Conservation (phyloP, 1,284 basidiomycete genomes). For the Boletus sp. region DNA sequence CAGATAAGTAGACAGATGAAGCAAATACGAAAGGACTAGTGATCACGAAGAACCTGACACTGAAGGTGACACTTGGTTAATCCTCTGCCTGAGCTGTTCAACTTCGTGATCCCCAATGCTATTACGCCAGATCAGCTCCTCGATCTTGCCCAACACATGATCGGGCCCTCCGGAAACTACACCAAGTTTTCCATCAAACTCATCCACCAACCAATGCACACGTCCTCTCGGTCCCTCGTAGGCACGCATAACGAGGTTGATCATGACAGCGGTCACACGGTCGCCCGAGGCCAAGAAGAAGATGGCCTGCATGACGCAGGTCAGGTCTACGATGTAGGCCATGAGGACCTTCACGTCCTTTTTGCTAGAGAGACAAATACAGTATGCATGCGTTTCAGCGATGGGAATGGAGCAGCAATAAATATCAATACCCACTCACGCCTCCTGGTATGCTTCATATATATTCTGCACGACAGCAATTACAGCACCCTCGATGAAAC, state of each 20-base stretch:
- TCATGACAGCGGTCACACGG: neutral
- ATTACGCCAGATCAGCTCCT: conserved; percentile 12
- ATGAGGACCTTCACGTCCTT: conserved; percentile 18
- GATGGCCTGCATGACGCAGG: conserved; percentile 23
- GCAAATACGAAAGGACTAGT: neutral
- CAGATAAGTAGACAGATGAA: no score
- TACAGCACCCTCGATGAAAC: no score
- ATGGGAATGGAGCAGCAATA: no score
- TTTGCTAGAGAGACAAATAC: conserved; percentile 6
- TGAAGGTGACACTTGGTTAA: neutral
- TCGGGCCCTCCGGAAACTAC: no score
- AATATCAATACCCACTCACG: conserved; percentile 11
- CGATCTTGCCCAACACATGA: conserved; percentile 10
- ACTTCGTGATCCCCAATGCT: conserved; percentile 10
- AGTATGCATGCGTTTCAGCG: neutral
- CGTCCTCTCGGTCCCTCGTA: neutral
- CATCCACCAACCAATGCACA: neutral
- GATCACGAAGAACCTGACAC: neutral
- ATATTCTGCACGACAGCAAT: conserved; percentile 16
- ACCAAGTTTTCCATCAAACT: neutral
- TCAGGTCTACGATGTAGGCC: conserved; percentile 24
- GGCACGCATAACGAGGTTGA: neutral
- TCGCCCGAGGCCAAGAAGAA: conserved; percentile 9
- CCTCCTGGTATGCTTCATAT: conserved; percentile 4
- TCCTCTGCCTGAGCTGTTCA: neutral